These are phyloP conservation scores for Liriodendron chinense DNA, from an alignment of 164 flowering plant species.

Conservation along the genomic window DNA sequence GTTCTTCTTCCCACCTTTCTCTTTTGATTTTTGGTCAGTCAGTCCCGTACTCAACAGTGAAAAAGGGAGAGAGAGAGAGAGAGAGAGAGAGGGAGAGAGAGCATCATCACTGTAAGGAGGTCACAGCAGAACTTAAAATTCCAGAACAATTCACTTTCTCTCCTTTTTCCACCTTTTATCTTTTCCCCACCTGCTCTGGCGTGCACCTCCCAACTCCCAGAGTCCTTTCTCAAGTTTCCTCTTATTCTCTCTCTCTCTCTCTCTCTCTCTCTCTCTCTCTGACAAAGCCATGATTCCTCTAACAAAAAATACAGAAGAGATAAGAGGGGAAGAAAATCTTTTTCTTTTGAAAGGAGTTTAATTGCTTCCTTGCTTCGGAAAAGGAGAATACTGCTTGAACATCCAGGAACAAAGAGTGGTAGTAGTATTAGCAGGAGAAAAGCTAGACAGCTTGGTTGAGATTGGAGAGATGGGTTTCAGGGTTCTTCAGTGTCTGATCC, in stretches of 20 bases:
- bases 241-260: slow-evolving; percentile 26
- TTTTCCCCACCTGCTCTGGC: slow-evolving; percentile 58
- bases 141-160: slow-evolving; percentile 34
- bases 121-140: slow-evolving; percentile 31
- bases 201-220: slow-evolving; percentile 42
- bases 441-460: not conserved
- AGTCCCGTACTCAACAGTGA: slow-evolving; percentile 29
- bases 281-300: slow-evolving; percentile 56
- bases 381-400: slow-evolving; percentile 5
- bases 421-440: slow-evolving; percentile 12
- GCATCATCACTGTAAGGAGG: slow-evolving; percentile 17
- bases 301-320: slow-evolving; percentile 25
- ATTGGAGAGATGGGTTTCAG: slow-evolving; percentile 31
- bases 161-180: slow-evolving; percentile 30
- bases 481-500: slow-evolving; percentile 15
- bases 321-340: slow-evolving; percentile 18
- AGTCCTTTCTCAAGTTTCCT: slow-evolving; percentile 46
- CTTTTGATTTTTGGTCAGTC: slow-evolving; percentile 16
- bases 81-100: slow-evolving; percentile 19
- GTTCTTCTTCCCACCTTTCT: slow-evolving; percentile 15
- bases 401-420: slow-evolving; percentile 1
- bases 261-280: slow-evolving; percentile 30
- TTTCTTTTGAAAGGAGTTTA: slow-evolving; percentile 27
- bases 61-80: slow-evolving; percentile 26
- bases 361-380: slow-evolving; percentile 19